phyloP scores from a whole-genome alignment of 2,329 filamentous ascomycete genomes.

The Decorospora gaudefroyi region DNA sequence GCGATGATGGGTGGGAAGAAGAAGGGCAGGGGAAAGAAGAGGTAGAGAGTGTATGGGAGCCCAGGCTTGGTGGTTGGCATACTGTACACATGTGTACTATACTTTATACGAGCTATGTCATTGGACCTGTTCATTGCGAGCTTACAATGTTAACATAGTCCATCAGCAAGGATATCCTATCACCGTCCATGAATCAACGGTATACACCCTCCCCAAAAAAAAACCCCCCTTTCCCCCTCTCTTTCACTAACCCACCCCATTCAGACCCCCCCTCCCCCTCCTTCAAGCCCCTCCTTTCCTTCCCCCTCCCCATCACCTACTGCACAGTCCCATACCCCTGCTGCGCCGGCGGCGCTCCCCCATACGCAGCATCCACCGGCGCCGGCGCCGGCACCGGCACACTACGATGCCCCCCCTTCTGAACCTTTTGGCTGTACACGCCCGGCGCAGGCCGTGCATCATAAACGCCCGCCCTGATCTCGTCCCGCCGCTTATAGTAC shows the following conservation, averaged over 20 bases:
- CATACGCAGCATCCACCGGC: constrained; percentile 1
- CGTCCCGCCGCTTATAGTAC: constrained; percentile 75
- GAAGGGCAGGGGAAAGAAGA: constrained; percentile 40
- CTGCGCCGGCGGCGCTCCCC: no score
- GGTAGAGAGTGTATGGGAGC: constrained; percentile 20
- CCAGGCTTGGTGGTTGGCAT: neutral
- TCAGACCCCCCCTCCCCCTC: neutral
- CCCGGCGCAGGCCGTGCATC: constrained; percentile 64
- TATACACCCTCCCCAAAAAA: neutral
- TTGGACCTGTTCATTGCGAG: neutral
- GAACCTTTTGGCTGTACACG: constrained; percentile 73
- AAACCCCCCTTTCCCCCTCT: neutral
- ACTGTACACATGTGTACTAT: constrained; percentile 16
- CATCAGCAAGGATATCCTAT: no score
- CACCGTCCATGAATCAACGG: neutral
- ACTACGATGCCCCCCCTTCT: constrained; percentile 61
- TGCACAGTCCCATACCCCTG: constrained; percentile 10
- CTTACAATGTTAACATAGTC: neutral
- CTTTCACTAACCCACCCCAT: neutral
- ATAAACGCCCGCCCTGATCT: constrained; percentile 62
- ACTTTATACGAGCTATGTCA: constrained; percentile 6
- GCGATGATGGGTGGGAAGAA: constrained; percentile 36
- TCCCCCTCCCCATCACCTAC: neutral
- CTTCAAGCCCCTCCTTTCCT: neutral
- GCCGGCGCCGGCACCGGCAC: constrained; percentile 2